phyloP scores from a whole-genome alignment of 2,329 filamentous ascomycete genomes.

The Cytospora piceae region DNA sequence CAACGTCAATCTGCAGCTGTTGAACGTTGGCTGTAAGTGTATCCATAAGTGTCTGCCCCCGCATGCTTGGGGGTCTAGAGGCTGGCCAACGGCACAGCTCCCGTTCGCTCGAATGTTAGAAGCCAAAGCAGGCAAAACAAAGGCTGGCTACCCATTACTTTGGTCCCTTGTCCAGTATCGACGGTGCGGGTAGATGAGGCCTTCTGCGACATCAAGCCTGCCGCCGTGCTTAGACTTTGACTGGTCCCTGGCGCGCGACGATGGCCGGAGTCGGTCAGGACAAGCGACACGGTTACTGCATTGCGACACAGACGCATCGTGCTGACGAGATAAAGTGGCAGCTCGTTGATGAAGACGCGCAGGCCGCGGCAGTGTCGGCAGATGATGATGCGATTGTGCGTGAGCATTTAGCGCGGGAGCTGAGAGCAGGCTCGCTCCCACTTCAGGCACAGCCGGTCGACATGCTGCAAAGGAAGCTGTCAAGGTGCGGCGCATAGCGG shows the following conservation, averaged over 20 bases:
- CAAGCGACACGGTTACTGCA: slow-evolving; percentile 12
- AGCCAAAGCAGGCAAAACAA: background rate
- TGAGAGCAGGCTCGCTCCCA: slow-evolving; percentile 12
- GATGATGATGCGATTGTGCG: background rate
- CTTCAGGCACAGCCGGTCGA: slow-evolving; percentile 10
- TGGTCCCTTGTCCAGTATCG: background rate
- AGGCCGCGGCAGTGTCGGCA: slow-evolving; percentile 20
- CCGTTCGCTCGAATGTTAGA: background rate
- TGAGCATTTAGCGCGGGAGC: background rate
- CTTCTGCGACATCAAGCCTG: background rate
- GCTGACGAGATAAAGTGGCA: background rate
- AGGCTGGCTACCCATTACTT: slow-evolving; percentile 3
- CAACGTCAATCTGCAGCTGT: slow-evolving; percentile 9
- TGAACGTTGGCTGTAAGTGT: slow-evolving; percentile 2
- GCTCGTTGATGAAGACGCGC: slow-evolving; percentile 3
- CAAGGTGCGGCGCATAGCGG: slow-evolving; percentile 9
- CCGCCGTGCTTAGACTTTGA: slow-evolving; percentile 1
- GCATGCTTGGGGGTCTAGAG: slow-evolving; percentile 10
- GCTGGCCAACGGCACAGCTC: slow-evolving; percentile 16
- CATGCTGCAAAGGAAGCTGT: background rate
- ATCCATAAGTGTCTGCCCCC: slow-evolving; percentile 4
- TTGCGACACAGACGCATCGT: background rate
- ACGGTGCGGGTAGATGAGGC: background rate
- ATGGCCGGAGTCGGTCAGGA: background rate
- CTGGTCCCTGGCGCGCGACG: slow-evolving; percentile 3